Evolutionary conservation across 371 early-diverging fungal genomes (phyloP).

Genomic region (Lichtheimia hyalospora): DNA sequence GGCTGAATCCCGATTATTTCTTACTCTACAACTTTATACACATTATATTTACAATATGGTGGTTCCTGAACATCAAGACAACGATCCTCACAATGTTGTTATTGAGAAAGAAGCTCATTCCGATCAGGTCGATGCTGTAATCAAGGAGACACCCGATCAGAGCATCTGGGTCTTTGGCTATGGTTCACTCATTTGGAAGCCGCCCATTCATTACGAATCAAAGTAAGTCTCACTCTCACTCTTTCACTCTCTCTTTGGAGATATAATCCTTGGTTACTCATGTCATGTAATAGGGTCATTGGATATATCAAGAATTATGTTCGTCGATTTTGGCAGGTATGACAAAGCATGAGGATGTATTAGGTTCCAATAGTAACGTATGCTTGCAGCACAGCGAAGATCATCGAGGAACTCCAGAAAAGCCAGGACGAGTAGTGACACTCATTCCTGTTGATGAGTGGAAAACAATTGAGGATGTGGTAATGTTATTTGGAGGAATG

Average conservation of each 20-base stretch:
- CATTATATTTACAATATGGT: too few relatives aligned
- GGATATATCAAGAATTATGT: constrained; percentile 82
- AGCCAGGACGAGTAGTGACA: constrained; percentile 91
- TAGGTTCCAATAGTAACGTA: not conserved
- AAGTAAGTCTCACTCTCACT: constrained; percentile 28
- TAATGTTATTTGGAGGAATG: constrained; percentile 13
- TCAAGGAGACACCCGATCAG: constrained; percentile 7
- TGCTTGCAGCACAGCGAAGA: constrained; percentile 71
- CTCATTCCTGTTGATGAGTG: constrained; percentile 74
- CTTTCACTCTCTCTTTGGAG: constrained; percentile 2
- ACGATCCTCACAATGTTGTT: not conserved
- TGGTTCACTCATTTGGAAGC: constrained; percentile 88
- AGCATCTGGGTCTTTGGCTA: constrained; percentile 89
- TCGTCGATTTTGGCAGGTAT: constrained; percentile 88
- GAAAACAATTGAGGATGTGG: constrained; percentile 42
- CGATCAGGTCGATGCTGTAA: constrained; percentile 1
- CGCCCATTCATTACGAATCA: constrained; percentile 55
- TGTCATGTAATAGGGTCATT: constrained; percentile 36
- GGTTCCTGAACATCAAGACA: too few relatives aligned
- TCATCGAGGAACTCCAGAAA: constrained; percentile 85
- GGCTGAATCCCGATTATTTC: too few relatives aligned
- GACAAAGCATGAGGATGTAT: not conserved
- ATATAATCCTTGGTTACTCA: not conserved
- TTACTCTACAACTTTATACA: too few relatives aligned
- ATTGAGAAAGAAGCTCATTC: constrained; percentile 1